Percentiles rank a stretch among this genome's conserved stretches.
phyloP scores from a whole-genome alignment of 495 filamentous ascomycete genomes.

The Xanthoparmelia taractica region DNA sequence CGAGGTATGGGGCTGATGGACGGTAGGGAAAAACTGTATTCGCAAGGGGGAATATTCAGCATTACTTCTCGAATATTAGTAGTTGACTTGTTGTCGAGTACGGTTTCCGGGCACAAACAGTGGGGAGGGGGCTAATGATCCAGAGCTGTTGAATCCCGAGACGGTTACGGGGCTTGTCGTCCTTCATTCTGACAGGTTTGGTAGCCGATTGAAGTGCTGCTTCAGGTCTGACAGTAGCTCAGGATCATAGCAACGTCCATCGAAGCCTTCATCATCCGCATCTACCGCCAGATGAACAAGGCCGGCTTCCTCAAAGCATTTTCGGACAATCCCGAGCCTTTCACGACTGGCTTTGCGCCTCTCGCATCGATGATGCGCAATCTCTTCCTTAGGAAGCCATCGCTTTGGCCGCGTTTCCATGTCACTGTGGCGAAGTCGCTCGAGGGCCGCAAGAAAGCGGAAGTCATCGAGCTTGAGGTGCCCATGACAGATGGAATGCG shows the following conservation, averaged over 20 bases:
- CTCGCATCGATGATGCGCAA: conserved; percentile 88
- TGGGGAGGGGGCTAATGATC: conserved; percentile 21
- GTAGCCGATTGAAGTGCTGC: background rate
- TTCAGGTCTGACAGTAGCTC: conserved; percentile 19
- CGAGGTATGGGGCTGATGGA: background rate
- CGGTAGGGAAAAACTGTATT: conserved; percentile 74
- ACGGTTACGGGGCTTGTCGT: conserved; percentile 83
- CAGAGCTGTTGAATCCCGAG: conserved; percentile 65
- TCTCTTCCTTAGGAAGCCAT: conserved; percentile 78
- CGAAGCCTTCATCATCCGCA: conserved; percentile 90
- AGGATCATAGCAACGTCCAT: conserved; percentile 77
- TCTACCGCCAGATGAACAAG: conserved; percentile 91
- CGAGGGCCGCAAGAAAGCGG: conserved; percentile 85
- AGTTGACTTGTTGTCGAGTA: conserved; percentile 78
- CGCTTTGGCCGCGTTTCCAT: conserved; percentile 94
- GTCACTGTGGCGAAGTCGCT: conserved; percentile 78
- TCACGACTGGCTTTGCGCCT: conserved; percentile 82
- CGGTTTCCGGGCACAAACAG: conserved; percentile 5
- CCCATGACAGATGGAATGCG: conserved; percentile 92
- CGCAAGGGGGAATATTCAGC: conserved; percentile 84
- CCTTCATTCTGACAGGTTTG: conserved; percentile 73
- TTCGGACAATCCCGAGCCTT: conserved; percentile 88
- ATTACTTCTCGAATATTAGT: conserved; percentile 93
- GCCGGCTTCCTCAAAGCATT: conserved; percentile 91
- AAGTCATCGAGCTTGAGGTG: conserved; percentile 96